A percentile compares a stretch with the other conserved stretches of the same genome.
These are phyloP conservation scores for Trifolium dubium DNA, from an alignment of 306 rosid genomes.

Conservation along the genomic window DNA sequence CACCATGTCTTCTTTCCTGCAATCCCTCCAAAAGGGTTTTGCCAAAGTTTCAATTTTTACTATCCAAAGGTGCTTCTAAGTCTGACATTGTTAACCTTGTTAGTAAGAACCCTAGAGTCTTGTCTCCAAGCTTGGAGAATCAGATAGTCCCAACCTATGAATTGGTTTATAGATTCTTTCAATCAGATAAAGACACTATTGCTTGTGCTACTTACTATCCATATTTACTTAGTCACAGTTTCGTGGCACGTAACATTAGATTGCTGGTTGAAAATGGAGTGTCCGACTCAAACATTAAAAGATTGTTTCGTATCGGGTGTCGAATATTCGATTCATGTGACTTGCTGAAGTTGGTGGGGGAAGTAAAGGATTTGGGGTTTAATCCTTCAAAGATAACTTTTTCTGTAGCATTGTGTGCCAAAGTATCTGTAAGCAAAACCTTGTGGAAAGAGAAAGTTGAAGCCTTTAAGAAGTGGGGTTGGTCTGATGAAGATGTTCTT, in stretches of 20 bases:
- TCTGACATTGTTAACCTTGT: background rate
- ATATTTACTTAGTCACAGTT: background rate
- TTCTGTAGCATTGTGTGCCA: background rate
- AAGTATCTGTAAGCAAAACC: background rate
- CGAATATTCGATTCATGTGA: background rate
- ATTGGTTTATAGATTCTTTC: background rate
- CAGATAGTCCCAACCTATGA: background rate
- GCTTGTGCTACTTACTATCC: background rate
- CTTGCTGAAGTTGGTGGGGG: background rate
- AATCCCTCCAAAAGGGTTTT: background rate
- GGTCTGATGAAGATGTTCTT: slow-evolving; percentile 26
- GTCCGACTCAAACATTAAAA: background rate
- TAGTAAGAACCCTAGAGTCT: background rate
- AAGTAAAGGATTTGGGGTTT: slow-evolving; percentile 3
- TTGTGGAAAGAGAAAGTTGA: background rate
- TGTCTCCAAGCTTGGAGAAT: background rate
- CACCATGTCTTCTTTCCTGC: background rate
- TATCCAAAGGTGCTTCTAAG: background rate
- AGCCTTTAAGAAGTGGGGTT: slow-evolving; percentile 1
- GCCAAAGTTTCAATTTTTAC: background rate
- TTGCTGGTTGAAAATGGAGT: background rate
- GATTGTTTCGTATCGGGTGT: background rate
- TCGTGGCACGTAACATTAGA: background rate
- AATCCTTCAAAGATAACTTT: background rate
- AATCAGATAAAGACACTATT: background rate